These are phyloP conservation scores for Neobulgaria alba DNA, from an alignment of 2,329 filamentous ascomycete genomes.

Conservation along the genomic window DNA sequence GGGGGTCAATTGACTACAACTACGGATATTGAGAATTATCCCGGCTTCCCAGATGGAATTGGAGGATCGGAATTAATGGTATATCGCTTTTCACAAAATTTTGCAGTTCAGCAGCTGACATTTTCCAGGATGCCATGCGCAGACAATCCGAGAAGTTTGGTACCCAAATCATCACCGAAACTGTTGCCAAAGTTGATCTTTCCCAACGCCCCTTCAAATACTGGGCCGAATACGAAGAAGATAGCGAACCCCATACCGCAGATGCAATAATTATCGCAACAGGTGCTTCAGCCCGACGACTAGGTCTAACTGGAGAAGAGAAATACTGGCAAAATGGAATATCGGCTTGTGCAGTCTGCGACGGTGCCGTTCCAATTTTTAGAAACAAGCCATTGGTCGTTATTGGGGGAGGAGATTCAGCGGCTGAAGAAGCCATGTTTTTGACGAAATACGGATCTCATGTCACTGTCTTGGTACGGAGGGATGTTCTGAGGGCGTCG, in stretches of 20 bases:
- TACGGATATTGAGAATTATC: constrained; percentile 97
- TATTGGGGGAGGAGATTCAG: constrained; percentile 93
- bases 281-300: constrained; percentile 79
- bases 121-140: constrained; percentile 66
- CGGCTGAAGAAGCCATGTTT: constrained; percentile 95
- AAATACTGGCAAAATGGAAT: constrained; percentile 97
- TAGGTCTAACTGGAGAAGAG: constrained; percentile 80
- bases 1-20: constrained; percentile 97
- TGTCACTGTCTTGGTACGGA: constrained; percentile 87
- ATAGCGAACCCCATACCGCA: constrained; percentile 72
- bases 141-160: constrained; percentile 86
- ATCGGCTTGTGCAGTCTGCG: constrained; percentile 93
- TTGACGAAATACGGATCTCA: constrained; percentile 95
- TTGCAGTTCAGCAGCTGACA: constrained; percentile 1
- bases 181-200: constrained; percentile 80
- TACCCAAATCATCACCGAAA: constrained; percentile 88
- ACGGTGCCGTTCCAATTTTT: constrained; percentile 95
- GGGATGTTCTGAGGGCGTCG: constrained; percentile 76
- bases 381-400: constrained; percentile 91
- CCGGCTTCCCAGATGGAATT: constrained; percentile 85
- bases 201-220: constrained; percentile 81
- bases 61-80: constrained; percentile 80
- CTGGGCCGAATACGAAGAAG: constrained; percentile 82
- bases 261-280: constrained; percentile 92
- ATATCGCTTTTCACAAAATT: not conserved